These are phyloP conservation scores for Aspergillus bertholletiae DNA, from an alignment of 495 filamentous ascomycete species.

Conservation along the genomic window DNA sequence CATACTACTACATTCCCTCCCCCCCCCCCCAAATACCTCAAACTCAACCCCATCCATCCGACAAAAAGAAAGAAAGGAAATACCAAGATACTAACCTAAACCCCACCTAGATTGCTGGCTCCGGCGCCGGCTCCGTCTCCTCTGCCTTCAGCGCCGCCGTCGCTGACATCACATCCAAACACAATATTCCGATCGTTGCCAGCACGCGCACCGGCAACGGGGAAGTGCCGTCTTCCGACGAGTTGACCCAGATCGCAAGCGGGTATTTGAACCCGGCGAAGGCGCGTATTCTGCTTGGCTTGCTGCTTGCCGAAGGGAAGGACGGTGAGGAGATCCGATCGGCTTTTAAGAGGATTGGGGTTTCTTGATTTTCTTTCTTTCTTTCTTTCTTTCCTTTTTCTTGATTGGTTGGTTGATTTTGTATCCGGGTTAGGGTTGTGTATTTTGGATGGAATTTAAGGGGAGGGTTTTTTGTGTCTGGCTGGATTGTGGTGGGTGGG, in stretches of 20 bases:
- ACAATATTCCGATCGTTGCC: conserved; percentile 21
- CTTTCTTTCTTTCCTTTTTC: no score
- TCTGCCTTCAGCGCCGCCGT: conserved; percentile 17
- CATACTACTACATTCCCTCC: background rate
- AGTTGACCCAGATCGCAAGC: conserved; percentile 24
- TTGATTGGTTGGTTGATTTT: no score
- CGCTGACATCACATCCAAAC: conserved; percentile 12
- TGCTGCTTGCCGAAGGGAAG: conserved; percentile 25
- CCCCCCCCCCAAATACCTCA: background rate
- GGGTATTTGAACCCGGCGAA: conserved; percentile 30
- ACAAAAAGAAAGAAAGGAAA: background rate
- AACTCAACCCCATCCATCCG: no score
- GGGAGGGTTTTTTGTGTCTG: no score
- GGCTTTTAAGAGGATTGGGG: conserved; percentile 13
- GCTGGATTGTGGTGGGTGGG: no score
- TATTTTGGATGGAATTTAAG: no score
- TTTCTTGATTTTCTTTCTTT: conserved; percentile 2
- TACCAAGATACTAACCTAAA: background rate
- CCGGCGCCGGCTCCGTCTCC: conserved; percentile 25
- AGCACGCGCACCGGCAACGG: conserved; percentile 28
- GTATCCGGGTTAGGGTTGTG: no score
- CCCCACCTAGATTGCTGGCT: conserved; percentile 22
- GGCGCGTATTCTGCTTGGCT: conserved; percentile 24
- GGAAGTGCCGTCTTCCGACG: conserved; percentile 30
- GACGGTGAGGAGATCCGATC: conserved; percentile 19